Percentiles rank a stretch among this genome's conserved stretches.
phyloP scores from a whole-genome alignment of 257 asterid genomes.

The Solanum chiquidenum region DNA sequence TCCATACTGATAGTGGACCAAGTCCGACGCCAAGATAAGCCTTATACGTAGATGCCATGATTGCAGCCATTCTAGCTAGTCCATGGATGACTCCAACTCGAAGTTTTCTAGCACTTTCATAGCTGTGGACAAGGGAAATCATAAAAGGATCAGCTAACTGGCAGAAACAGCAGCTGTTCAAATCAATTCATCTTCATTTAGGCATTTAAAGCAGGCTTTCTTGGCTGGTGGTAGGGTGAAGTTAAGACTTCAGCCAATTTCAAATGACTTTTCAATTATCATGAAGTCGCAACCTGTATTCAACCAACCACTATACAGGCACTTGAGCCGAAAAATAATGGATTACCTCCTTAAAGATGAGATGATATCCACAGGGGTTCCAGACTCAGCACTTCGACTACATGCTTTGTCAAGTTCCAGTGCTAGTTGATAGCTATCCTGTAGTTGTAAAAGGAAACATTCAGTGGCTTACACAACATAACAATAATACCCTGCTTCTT shows the following conservation, averaged over 20 bases:
- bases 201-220: not conserved
- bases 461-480: not conserved
- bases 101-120: slow-evolving; percentile 70
- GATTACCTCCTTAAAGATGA: slow-evolving; percentile 58
- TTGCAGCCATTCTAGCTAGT: slow-evolving; percentile 96
- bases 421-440: slow-evolving; percentile 93
- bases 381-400: slow-evolving; percentile 31
- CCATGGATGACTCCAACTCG: slow-evolving; percentile 91
- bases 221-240: not conserved
- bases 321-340: not conserved
- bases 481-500: not conserved
- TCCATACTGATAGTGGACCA: slow-evolving; percentile 78
- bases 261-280: not conserved
- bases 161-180: not conserved
- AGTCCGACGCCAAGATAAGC: slow-evolving; percentile 92
- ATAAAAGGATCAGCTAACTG: slow-evolving; percentile 1
- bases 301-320: not conserved
- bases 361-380: slow-evolving; percentile 42
- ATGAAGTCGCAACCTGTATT: not conserved
- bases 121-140: slow-evolving; percentile 30
- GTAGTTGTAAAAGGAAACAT: slow-evolving; percentile 5
- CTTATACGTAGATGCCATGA: slow-evolving; percentile 90
- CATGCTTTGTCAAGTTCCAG: slow-evolving; percentile 71
- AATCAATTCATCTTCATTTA: not conserved
- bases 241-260: not conserved